These are phyloP conservation scores for Massarina eburnea DNA, from an alignment of 2,329 filamentous ascomycete genomes.

Conservation along the genomic window DNA sequence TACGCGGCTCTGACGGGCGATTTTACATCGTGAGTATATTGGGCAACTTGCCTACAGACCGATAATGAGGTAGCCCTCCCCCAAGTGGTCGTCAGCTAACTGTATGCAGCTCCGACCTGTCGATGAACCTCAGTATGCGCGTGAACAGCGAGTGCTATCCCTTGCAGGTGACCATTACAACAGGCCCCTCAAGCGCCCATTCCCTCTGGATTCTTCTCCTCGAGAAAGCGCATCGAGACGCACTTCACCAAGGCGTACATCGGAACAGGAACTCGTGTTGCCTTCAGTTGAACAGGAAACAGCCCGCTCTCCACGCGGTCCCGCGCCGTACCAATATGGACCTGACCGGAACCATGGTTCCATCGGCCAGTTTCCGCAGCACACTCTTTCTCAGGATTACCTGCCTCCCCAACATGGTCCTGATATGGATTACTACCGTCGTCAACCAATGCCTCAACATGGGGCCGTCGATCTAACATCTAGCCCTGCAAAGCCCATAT, in stretches of 20 bases:
- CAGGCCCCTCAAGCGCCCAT: constrained; percentile 3
- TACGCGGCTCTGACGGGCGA: constrained; percentile 31
- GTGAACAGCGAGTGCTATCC: constrained; percentile 11
- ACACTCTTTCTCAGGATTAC: neutral
- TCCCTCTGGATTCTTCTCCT: neutral
- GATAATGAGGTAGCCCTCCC: constrained; percentile 12
- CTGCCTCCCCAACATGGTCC: constrained; percentile 2
- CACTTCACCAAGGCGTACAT: constrained; percentile 17
- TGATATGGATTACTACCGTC: constrained; percentile 14
- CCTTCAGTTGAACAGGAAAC: constrained; percentile 39
- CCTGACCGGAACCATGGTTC: constrained; percentile 4
- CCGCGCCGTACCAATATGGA: neutral
- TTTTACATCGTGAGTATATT: constrained; percentile 38
- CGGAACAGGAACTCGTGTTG: constrained; percentile 35
- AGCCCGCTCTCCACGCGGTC: constrained; percentile 16
- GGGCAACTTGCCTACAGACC: constrained; percentile 14
- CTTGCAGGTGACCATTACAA: constrained; percentile 16
- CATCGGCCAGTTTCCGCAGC: constrained; percentile 5
- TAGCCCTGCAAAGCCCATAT: constrained; percentile 20
- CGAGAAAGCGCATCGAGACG: neutral
- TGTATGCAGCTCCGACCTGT: constrained; percentile 32
- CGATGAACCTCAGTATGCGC: constrained; percentile 15
- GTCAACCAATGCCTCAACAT: constrained; percentile 11
- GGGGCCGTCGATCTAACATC: constrained; percentile 28
- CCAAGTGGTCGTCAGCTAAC: constrained; percentile 20